Conservation (phyloP, 2,329 filamentous ascomycete species). For the Didymella segeticola region DNA sequence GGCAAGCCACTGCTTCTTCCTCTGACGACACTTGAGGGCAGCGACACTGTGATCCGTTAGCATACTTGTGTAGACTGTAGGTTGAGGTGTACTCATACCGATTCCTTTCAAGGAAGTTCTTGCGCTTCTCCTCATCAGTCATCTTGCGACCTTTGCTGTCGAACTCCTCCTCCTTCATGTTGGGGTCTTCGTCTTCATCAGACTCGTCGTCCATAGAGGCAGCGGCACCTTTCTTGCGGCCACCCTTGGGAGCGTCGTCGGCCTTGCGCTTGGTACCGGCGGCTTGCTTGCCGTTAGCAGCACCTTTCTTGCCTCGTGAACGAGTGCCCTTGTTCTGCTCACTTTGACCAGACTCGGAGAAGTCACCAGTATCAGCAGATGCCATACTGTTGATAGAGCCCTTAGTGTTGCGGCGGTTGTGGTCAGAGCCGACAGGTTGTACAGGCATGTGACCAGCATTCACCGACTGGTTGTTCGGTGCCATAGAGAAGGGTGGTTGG, state of each 20-base stretch:
- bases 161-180: constrained; percentile 47
- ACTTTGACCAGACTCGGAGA: constrained; percentile 75
- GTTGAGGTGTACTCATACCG: constrained; percentile 65
- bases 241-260: constrained; percentile 72
- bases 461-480: constrained; percentile 47
- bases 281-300: constrained; percentile 44
- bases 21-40: constrained; percentile 93
- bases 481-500: constrained; percentile 58
- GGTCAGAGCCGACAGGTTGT: constrained; percentile 56
- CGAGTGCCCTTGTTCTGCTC: constrained; percentile 63
- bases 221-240: constrained; percentile 70
- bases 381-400: constrained; percentile 65
- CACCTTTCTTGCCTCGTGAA: constrained; percentile 46
- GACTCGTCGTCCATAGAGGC: constrained; percentile 57
- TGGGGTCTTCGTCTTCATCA: constrained; percentile 46
- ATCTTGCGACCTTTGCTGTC: constrained; percentile 76
- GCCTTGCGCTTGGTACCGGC: constrained; percentile 72
- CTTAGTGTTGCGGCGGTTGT: constrained; percentile 58
- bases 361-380: constrained; percentile 64
- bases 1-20: constrained; percentile 98
- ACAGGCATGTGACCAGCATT: constrained; percentile 56
- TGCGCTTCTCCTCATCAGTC: constrained; percentile 98
- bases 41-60: constrained; percentile 72
- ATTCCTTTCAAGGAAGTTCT: constrained; percentile 96
- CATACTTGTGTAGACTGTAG: neutral